Evolutionary conservation across 148 eudicot species (phyloP).

Genomic region (Beta vulgaris): DNA sequence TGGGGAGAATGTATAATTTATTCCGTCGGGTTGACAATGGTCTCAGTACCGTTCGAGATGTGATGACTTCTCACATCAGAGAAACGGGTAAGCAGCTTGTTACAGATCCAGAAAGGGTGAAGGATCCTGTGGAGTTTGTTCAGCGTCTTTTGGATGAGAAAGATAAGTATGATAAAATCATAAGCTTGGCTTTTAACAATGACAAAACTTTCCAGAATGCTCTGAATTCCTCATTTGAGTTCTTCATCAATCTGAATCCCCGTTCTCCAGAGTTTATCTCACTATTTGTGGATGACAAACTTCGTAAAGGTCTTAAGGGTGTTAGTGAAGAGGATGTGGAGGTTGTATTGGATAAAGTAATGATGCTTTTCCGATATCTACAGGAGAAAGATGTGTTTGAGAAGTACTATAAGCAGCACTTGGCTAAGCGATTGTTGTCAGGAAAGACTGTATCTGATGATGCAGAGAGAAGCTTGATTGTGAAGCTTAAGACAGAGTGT

Average conservation of each 20-base stretch:
- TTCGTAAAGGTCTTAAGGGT: constrained; percentile 72
- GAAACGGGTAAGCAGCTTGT: constrained; percentile 79
- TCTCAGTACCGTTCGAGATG: constrained; percentile 65
- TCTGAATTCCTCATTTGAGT: constrained; percentile 70
- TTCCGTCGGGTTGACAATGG: constrained; percentile 66
- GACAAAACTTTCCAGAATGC: constrained; percentile 76
- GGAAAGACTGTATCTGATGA: constrained; percentile 80
- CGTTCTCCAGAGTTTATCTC: constrained; percentile 77
- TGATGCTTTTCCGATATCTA: constrained; percentile 72
- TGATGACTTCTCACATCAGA: constrained; percentile 74
- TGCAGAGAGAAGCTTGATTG: constrained; percentile 77
- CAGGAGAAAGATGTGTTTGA: constrained; percentile 85
- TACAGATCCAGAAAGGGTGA: constrained; percentile 77
- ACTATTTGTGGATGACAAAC: constrained; percentile 69
- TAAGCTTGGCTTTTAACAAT: constrained; percentile 54
- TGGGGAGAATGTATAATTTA: constrained; percentile 69
- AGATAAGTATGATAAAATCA: constrained; percentile 73
- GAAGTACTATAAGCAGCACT: constrained; percentile 78
- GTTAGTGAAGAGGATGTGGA: constrained; percentile 74
- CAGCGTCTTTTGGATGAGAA: constrained; percentile 68
- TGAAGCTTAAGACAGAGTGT: constrained; percentile 77
- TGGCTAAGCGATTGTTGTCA: constrained; percentile 77
- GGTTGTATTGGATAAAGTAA: constrained; percentile 65
- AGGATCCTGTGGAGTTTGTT: constrained; percentile 81
- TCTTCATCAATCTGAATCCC: constrained; percentile 67